phyloP scores from a whole-genome alignment of 169 alveolate genomes.

The Cardiosporidium cionae region DNA sequence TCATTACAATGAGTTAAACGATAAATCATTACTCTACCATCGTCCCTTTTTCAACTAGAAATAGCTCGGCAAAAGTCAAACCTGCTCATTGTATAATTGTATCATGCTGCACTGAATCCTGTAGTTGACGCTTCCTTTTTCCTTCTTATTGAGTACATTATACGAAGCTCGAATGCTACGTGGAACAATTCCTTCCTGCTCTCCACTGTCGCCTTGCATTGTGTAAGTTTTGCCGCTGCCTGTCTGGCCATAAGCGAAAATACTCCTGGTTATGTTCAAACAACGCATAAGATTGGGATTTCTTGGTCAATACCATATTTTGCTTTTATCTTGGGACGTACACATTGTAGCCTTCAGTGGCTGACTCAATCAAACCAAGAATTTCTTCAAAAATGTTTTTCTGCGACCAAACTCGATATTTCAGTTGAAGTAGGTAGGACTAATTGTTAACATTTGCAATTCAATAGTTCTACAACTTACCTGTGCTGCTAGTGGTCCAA shows the following conservation, averaged over 20 bases:
- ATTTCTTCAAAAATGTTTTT: constrained; percentile 63
- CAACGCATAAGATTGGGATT: neutral
- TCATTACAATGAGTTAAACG: constrained; percentile 25
- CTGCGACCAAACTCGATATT: no score
- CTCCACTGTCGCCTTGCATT: constrained; percentile 64
- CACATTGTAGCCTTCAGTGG: constrained; percentile 72
- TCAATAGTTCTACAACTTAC: neutral
- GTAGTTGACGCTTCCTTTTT: constrained; percentile 41
- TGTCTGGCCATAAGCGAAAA: constrained; percentile 85
- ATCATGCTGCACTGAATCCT: constrained; percentile 58
- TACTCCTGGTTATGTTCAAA: constrained; percentile 18
- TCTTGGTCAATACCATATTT: neutral
- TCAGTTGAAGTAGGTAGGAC: no score
- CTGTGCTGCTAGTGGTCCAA: neutral
- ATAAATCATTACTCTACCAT: no score
- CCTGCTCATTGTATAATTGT: constrained; percentile 62
- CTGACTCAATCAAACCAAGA: constrained; percentile 50
- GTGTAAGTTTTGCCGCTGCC: constrained; percentile 86
- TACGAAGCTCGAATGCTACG: constrained; percentile 65
- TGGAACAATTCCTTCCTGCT: constrained; percentile 68
- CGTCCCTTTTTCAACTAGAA: no score
- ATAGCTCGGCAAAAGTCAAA: no score
- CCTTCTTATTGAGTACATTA: constrained; percentile 38
- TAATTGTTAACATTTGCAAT: no score
- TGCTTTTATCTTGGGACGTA: constrained; percentile 18